Percentiles rank a stretch among this genome's conserved stretches.
phyloP scores from a whole-genome alignment of 768 basidiomycete genomes.

The Nidularia sp. region DNA sequence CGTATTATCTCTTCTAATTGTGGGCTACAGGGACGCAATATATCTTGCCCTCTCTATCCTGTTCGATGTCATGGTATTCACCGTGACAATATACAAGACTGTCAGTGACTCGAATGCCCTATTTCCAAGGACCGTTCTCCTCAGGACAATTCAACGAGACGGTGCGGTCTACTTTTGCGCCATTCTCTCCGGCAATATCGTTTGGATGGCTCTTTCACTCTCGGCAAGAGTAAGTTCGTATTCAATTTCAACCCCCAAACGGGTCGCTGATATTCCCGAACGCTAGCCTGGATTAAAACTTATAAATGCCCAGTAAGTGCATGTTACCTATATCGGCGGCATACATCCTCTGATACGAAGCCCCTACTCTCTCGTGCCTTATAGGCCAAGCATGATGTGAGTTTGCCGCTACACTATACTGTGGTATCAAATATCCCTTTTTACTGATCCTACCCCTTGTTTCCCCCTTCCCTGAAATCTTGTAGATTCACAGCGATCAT shows the following conservation, averaged over 20 bases:
- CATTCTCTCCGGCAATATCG: conserved; percentile 19
- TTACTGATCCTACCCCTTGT: conserved; percentile 4
- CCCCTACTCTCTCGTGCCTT: not conserved
- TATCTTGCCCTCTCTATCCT: conserved; percentile 18
- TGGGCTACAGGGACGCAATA: conserved; percentile 16
- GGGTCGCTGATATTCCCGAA: not conserved
- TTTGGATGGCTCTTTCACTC: conserved; percentile 20
- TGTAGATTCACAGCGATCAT: conserved; percentile 22
- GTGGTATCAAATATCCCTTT: not conserved
- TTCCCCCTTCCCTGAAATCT: not conserved
- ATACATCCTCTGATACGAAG: too few species aligned
- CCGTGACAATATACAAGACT: conserved; percentile 14
- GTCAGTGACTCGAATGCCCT: conserved; percentile 1
- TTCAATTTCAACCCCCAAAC: not conserved
- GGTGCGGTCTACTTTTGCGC: conserved; percentile 20
- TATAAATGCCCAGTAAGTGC: conserved; percentile 22
- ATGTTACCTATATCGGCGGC: not conserved
- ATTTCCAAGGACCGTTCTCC: conserved; percentile 3
- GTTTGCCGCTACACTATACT: conserved; percentile 3
- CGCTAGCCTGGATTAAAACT: conserved; percentile 18
- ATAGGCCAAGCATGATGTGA: conserved; percentile 17
- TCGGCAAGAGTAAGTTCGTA: conserved; percentile 12
- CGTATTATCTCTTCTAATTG: not conserved
- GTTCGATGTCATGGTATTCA: conserved; percentile 20
- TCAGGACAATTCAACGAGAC: conserved; percentile 18